These are phyloP conservation scores for Heliocybe sulcata DNA, from an alignment of 1,284 basidiomycete species.

Conservation along the genomic window DNA sequence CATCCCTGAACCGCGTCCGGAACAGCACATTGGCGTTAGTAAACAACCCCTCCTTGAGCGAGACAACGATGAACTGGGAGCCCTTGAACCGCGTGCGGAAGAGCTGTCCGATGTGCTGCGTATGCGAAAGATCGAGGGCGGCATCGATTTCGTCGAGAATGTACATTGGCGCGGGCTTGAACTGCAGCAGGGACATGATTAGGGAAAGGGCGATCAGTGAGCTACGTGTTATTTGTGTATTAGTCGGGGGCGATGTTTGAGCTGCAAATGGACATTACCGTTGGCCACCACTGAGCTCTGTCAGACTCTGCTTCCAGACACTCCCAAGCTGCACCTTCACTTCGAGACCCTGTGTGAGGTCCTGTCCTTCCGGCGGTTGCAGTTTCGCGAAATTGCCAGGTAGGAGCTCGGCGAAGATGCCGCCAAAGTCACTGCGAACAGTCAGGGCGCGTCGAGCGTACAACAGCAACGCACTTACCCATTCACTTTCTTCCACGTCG, in stretches of 20 bases:
- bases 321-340: constrained; percentile 93
- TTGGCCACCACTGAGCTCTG: constrained; percentile 96
- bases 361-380: constrained; percentile 89
- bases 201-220: constrained; percentile 95
- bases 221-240: constrained; percentile 29
- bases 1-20: constrained; percentile 87
- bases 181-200: constrained; percentile 97
- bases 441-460: constrained; percentile 2
- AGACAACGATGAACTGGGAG: constrained; percentile 97
- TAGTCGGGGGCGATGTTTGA: background rate
- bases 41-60: constrained; percentile 95
- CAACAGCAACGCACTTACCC: constrained; percentile 41
- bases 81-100: constrained; percentile 98
- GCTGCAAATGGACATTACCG: constrained; percentile 39
- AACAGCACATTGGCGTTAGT: constrained; percentile 98
- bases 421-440: constrained; percentile 80
- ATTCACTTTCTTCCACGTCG: constrained; percentile 96
- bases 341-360: constrained; percentile 92
- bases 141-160: constrained; percentile 99
- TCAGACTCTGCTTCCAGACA: constrained; percentile 97
- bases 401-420: constrained; percentile 92
- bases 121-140: constrained; percentile 92
- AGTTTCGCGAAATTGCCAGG: constrained; percentile 97
- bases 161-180: constrained; percentile 99
- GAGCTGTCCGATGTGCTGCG: constrained; percentile 94